Base-by-base conservation (phyloP, 2,329 filamentous ascomycete species). In the Fusarium sp. region DNA sequence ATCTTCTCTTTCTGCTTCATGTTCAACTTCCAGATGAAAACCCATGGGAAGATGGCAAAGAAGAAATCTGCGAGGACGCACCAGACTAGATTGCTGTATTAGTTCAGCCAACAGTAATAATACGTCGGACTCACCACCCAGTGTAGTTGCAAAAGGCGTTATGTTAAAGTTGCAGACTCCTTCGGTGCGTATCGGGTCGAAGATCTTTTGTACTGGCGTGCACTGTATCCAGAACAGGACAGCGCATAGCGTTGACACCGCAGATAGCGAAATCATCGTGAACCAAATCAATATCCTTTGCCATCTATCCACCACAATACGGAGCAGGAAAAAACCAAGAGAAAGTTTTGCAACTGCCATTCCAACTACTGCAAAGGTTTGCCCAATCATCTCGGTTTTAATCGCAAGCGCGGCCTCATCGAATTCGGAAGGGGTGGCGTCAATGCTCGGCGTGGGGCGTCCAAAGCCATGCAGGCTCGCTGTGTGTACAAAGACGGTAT, bases 1-100 rank as follows among this genome's bases (percentile, higher is more conserved):
- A 83, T 74, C 70, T 83, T 83, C 37, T 84, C 82, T 13, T 78
- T 76, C 14, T 76, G 76, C 39, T 80, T 79, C 81, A 83, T 83
- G 39, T 80, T 79, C 11, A 83, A 62, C 2, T 77, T 76, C 81
- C 80, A 82, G 19, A 83, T 77, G 18, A 83, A 75, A 7, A 81
- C 72, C 81, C 82, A 84, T 0, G 81, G 82, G 14, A 82, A 79
- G 9, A 76, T 67, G 43, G 79, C 79, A 46, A 80, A 81, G 65
- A 79, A 78, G 44, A 81, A 80, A 58, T 82, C 80, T 43, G 71
- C 72, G 1, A 78, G 42, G 18, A 77, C 71, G 13, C 66, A 72
- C 45, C 60, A 72, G 6, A 64, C 70, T 74, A 7, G 7, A 13
- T 8, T 18, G 4, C 6, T 1, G 16, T 16, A 12, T 18, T 23